Base-by-base conservation (phyloP, 768 basidiomycete genomes). In the Rhizopogon salebrosus region DNA sequence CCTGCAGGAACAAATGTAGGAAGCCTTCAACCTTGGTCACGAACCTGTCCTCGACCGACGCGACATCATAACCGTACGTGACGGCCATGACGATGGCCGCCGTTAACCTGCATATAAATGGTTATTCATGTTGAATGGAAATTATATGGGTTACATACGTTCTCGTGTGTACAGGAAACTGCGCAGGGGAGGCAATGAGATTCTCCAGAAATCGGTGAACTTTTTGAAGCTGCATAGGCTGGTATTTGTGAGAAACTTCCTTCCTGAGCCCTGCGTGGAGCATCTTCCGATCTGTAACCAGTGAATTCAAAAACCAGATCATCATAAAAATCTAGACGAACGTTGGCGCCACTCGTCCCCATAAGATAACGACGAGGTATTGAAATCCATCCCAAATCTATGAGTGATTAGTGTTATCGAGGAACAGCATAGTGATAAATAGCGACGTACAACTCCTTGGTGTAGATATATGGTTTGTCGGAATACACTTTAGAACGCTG, bases 301-400 rank as follows among this genome's bases (percentile, higher is more conserved):
- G 5, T 27, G 5, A 10, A 43, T 43, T 27, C 41, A 43, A 27
- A 43, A 27, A 26, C 10, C 2, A 14, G 9, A 18, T 18, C 26
- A 10, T 69, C 66, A 3, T 69, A 10, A 27, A n/a, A n/a, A 37
- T 18, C 48, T 31, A 29, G 55, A 56, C 41, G 10, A 43, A 43
- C 41, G 70, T 5, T 54, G 56, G 29, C 60, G 58, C 70, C 67
- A 71, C 24, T 23, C 18, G 41, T 53, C 42, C 20, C 70, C 66
- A n/a, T 70, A 69, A 10, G 58, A 60, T 34, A 72, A 52, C 37
- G 69, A 51, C 1, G 51, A 60, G 31, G 64, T 62, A 45, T 53
- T 59, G 35, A 71, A 71, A 41, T 68, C 57, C 54, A 69, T 55
- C 16, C 67, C 67, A 43, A 69, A 63, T 23, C 66, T 68, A 49